Evolutionary conservation across 2,329 filamentous ascomycete genomes (phyloP), one percentile per base, ranked within the genome.

Genomic region (Lecanosticta acicola): DNA sequence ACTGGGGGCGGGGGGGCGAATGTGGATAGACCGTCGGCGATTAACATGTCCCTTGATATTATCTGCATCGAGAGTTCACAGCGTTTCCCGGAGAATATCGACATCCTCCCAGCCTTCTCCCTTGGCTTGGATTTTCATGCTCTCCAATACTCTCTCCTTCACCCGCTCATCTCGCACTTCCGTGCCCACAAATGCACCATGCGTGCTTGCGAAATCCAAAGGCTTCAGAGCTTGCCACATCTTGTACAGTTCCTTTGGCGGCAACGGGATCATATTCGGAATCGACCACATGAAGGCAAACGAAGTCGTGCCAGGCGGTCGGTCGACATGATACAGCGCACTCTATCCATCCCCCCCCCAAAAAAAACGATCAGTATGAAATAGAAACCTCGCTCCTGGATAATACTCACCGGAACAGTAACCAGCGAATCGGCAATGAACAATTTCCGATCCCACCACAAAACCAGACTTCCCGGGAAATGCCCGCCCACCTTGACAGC

Each of bases 231-330:
- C 71, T n/a, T 68, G 66, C 85, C 86, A 93, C 68, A 93, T 90
- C 21, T 71, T 68, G 46, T 73, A 10, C 37, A 91, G 74, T 55
- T 81, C 80, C 0, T 74, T 69, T 0, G 83, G 79, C 1, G 75
- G 68, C 20, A 93, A 71, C 0, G 86, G 85, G 14, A 91, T 88
- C 78, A 71, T 71, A 62, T 88, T 87, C 1, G 83, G 83, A 52
- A 84, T 82, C 42, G 81, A 84, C 83, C 84, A 90, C 76, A 87
- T 83, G 66, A 89, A 90, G 0, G 78, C 70, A 59, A 78, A 90
- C 9, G 68, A 71, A 0, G 66, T 68, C 4, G 74, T 77, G 2
- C 69, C 71, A 1, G 67, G 61, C 3, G 65, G 63, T 10, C 72
- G 63, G 16, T 68, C 58, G 18, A 67, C 58, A 37, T 70, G 69